Evolutionary conservation across 192 early-diverging fungal species (phyloP), one percentile per base, ranked within the genome.

Genomic region (Pilobolus umbonatus): DNA sequence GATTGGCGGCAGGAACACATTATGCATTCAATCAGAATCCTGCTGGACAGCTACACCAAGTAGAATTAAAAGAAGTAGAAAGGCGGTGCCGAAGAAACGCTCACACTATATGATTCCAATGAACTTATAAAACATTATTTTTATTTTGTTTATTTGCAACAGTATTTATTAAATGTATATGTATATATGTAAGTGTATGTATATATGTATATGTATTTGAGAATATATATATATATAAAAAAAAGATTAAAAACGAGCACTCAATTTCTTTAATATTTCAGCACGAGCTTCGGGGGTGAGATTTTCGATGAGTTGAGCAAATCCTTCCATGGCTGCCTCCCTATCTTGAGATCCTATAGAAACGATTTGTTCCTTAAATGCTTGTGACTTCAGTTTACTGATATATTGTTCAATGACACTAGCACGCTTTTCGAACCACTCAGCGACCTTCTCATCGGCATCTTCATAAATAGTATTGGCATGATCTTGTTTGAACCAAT

Each of bases 401-500:
- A 74, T 74, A 48, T 67, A 46, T 25, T 53, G 60, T 11, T 78
- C 67, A 17, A 81, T 49, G 35, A 65, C 57, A 30, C 50, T 56
- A 42, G 60, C 30, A 0, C 71, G 64, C 26, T 65, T 67, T 59
- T 85, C 85, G 36, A 88, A 72, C 87, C 88, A 90, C 22, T 75
- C 63, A 1, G 76, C 73, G 7, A 86, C 75, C 11, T 44, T 46
- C 35, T 64, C 44, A 54, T 92, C 88, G 32, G 86, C 80, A n/a
- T 65, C 67, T 55, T 80, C 77, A 65, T 79, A 80, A 28, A 69
- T 68, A 3, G 60, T 55, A 25, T 79, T 71, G 22, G 22, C 50
- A 50, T 73, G 53, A 72, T 87, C 86, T 48, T 74, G 68, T 19
- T 73, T 30, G 58, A 85, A 91, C 93, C 93, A 95, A 7, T 64